Percentiles rank a stretch among this genome's conserved stretches.
These are phyloP conservation scores for Lupinus albus DNA, from an alignment of 306 rosid species.

Conservation along the genomic window DNA sequence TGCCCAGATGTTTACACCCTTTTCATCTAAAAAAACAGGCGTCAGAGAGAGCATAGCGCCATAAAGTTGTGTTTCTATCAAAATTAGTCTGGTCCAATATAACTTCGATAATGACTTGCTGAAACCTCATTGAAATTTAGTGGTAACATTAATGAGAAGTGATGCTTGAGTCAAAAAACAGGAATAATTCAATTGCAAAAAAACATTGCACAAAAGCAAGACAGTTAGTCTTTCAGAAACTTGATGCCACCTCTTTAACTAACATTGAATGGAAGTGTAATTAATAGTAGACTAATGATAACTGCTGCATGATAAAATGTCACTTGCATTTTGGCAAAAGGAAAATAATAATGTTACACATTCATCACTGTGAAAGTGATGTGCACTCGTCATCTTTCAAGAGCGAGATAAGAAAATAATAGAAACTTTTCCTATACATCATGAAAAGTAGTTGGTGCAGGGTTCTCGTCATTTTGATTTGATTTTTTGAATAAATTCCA, in stretches of 20 bases:
- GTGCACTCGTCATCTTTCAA: too few relatives aligned
- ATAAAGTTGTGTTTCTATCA: too few relatives aligned
- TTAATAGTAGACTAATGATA: neutral
- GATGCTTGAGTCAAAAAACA: neutral
- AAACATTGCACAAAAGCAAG: conserved; percentile 12
- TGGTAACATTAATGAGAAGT: conserved; percentile 11
- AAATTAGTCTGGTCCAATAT: too few relatives aligned
- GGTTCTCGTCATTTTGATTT: too few relatives aligned
- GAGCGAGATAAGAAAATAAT: too few relatives aligned
- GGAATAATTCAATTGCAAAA: neutral
- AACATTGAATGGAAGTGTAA: neutral
- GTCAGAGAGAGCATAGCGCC: too few relatives aligned
- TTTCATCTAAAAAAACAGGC: too few relatives aligned
- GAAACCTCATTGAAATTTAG: conserved; percentile 14
- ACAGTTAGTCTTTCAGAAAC: conserved; percentile 34
- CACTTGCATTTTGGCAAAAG: neutral
- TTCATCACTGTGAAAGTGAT: too few relatives aligned
- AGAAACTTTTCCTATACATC: neutral
- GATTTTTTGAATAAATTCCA: neutral
- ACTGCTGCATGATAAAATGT: conserved; percentile 29
- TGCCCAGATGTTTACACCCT: neutral
- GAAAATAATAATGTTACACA: neutral
- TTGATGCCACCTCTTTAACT: conserved; percentile 36
- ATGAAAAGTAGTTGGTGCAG: too few relatives aligned
- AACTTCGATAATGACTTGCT: neutral